Evolutionary conservation across 352 stramenopile species (phyloP).

Genomic region (Aphanomyces stellatus): DNA sequence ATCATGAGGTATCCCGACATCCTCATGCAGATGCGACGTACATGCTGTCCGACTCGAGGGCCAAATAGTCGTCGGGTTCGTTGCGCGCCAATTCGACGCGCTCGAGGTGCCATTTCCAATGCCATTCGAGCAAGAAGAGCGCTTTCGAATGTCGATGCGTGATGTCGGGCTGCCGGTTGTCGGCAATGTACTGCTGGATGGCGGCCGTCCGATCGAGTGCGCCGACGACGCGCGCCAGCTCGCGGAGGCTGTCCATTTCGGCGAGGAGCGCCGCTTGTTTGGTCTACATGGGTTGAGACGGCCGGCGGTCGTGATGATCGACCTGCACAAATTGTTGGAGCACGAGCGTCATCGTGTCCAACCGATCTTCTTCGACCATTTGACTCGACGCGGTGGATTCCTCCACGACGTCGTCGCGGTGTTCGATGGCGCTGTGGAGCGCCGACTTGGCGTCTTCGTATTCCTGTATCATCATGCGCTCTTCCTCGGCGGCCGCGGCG

Average conservation of each 20-base stretch:
- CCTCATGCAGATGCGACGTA: background rate
- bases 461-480: slow-evolving; percentile 43
- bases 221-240: slow-evolving; percentile 54
- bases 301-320: background rate
- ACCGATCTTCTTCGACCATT: slow-evolving; percentile 70
- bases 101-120: slow-evolving; percentile 59
- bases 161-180: slow-evolving; percentile 67
- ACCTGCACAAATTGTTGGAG: slow-evolving; percentile 74
- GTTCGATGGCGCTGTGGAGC: slow-evolving; percentile 57
- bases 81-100: slow-evolving; percentile 27
- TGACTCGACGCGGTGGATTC: slow-evolving; percentile 69
- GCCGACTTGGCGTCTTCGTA: slow-evolving; percentile 47
- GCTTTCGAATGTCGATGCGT: slow-evolving; percentile 76
- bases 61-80: slow-evolving; percentile 46
- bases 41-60: slow-evolving; percentile 1
- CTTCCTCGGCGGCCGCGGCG: slow-evolving; percentile 50
- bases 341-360: slow-evolving; percentile 79
- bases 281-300: slow-evolving; percentile 24
- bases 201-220: slow-evolving; percentile 75
- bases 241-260: slow-evolving; percentile 66
- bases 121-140: slow-evolving; percentile 69
- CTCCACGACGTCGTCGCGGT: slow-evolving; percentile 72
- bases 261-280: slow-evolving; percentile 73
- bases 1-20: background rate
- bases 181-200: slow-evolving; percentile 79